Evolutionary conservation across 179 eudicot species (phyloP).

Genomic region (Spinacia oleracea): DNA sequence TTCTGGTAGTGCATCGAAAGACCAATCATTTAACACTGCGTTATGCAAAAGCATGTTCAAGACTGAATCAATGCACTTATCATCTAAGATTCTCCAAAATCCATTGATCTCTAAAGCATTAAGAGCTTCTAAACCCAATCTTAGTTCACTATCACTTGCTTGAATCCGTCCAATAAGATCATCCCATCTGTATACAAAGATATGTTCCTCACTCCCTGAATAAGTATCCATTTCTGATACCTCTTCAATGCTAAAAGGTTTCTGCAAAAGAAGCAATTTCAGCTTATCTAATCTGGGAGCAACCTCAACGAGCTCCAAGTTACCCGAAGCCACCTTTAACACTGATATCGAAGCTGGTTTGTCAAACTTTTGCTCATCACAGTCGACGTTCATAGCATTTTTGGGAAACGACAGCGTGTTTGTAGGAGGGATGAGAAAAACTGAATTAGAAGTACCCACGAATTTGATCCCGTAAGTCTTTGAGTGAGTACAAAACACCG

Average conservation of each 20-base stretch:
- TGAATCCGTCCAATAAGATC: slow-evolving; percentile 71
- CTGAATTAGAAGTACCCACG: slow-evolving; percentile 88
- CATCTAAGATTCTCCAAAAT: slow-evolving; percentile 79
- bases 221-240: slow-evolving; percentile 41
- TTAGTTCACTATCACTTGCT: slow-evolving; percentile 79
- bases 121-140: slow-evolving; percentile 58
- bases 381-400: slow-evolving; percentile 38
- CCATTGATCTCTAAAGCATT: slow-evolving; percentile 80
- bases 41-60: slow-evolving; percentile 73
- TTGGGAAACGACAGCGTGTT: slow-evolving; percentile 29
- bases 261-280: slow-evolving; percentile 57
- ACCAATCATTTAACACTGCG: slow-evolving; percentile 69
- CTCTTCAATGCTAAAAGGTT: slow-evolving; percentile 58
- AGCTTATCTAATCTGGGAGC: slow-evolving; percentile 91
- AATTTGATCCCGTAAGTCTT: slow-evolving; percentile 80
- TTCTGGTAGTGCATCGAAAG: slow-evolving; percentile 55
- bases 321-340: slow-evolving; percentile 73
- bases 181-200: slow-evolving; percentile 62
- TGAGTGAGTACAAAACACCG: slow-evolving; percentile 77
- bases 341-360: slow-evolving; percentile 47
- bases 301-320: slow-evolving; percentile 75
- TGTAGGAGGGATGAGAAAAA: slow-evolving; percentile 76
- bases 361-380: slow-evolving; percentile 32
- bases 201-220: slow-evolving; percentile 28
- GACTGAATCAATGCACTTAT: slow-evolving; percentile 54